A percentile compares a stretch with the other conserved stretches of the same genome.
phyloP scores from a whole-genome alignment of 164 flowering plant genomes.

The Aristolochia contorta region DNA sequence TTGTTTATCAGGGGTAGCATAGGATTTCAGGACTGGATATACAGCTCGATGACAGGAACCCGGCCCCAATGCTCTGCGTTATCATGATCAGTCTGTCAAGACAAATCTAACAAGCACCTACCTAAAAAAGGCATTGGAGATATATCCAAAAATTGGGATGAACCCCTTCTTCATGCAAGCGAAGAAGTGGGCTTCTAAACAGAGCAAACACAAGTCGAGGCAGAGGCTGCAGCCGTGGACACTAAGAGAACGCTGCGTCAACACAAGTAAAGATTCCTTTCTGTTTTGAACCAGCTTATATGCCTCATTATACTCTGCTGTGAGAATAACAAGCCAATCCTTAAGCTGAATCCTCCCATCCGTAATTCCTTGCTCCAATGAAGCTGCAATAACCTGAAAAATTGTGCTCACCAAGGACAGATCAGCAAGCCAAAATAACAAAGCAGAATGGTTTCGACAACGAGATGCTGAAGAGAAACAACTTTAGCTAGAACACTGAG shows the following conservation, averaged over 20 bases:
- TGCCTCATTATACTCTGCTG: slow-evolving; percentile 90
- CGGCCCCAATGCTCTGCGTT: slow-evolving; percentile 87
- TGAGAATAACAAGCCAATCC: slow-evolving; percentile 98
- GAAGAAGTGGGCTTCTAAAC: slow-evolving; percentile 78
- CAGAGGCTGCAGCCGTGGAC: no score
- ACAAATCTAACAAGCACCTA: slow-evolving; percentile 9
- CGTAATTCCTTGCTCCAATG: slow-evolving; percentile 51
- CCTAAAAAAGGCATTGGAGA: slow-evolving; percentile 97
- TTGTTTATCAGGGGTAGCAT: slow-evolving; percentile 77
- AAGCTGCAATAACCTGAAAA: neutral
- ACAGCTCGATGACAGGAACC: slow-evolving; percentile 82
- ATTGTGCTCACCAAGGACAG: no score
- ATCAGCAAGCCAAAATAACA: no score
- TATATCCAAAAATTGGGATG: slow-evolving; percentile 95
- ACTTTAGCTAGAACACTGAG: no score
- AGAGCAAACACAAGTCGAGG: no score
- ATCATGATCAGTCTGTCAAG: neutral
- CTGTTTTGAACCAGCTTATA: slow-evolving; percentile 45
- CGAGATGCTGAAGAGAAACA: no score
- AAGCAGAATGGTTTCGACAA: no score
- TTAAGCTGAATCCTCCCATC: slow-evolving; percentile 91
- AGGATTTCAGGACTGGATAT: slow-evolving; percentile 78
- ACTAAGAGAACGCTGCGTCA: no score
- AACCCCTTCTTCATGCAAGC: slow-evolving; percentile 97
- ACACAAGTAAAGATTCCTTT: slow-evolving; percentile 21